These are phyloP conservation scores for Amphicarpaea edgeworthii DNA, from an alignment of 306 rosid genomes.

Conservation along the genomic window DNA sequence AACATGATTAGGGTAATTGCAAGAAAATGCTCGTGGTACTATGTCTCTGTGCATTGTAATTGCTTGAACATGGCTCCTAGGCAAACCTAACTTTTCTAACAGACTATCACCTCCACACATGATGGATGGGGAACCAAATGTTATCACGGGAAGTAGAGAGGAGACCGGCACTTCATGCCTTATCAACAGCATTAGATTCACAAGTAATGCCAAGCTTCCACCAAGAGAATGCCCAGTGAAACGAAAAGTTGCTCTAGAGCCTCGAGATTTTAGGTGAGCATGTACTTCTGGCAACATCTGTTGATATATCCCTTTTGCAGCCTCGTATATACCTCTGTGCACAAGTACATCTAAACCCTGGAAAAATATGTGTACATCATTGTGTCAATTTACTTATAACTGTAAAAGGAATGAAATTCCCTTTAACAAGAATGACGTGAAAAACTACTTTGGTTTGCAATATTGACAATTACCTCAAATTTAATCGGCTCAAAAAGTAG, in stretches of 20 bases:
- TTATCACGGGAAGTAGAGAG: slow-evolving; percentile 88
- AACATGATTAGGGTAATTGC: slow-evolving; percentile 87
- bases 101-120: slow-evolving; percentile 92
- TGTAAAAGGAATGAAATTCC: neutral
- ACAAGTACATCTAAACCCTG: slow-evolving; percentile 86
- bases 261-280: slow-evolving; percentile 69
- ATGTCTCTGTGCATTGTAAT: slow-evolving; percentile 93
- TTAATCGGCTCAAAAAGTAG: slow-evolving; percentile 89
- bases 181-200: slow-evolving; percentile 89
- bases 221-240: slow-evolving; percentile 98
- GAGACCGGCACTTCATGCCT: slow-evolving; percentile 75
- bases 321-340: slow-evolving; percentile 98
- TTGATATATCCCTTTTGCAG: slow-evolving; percentile 90
- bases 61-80: slow-evolving; percentile 78
- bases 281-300: slow-evolving; percentile 89
- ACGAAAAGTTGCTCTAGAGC: slow-evolving; percentile 72
- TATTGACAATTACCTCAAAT: slow-evolving; percentile 74
- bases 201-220: slow-evolving; percentile 90
- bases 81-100: slow-evolving; percentile 78
- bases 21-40: slow-evolving; percentile 94
- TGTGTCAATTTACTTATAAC: slow-evolving; percentile 18
- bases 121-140: slow-evolving; percentile 91
- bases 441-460: neutral
- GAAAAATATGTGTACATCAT: slow-evolving; percentile 6
- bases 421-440: slow-evolving; percentile 4